A percentile compares a stretch with the other conserved stretches of the same genome.
These are phyloP conservation scores for Cronartium ribicola DNA, from an alignment of 1,284 basidiomycete species.

Conservation along the genomic window DNA sequence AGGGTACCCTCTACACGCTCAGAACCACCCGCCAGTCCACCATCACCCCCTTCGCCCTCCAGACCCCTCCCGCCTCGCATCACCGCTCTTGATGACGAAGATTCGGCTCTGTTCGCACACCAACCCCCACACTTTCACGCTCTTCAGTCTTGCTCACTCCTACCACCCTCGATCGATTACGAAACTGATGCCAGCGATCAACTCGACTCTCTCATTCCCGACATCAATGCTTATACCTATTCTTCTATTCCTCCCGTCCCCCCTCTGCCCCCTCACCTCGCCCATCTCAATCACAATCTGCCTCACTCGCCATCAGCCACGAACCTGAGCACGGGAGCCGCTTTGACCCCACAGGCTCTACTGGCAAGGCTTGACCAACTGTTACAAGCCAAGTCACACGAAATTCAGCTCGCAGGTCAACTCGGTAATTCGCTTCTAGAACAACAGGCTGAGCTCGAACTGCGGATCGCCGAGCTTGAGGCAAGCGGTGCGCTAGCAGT, in stretches of 20 bases:
- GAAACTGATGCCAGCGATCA: slow-evolving; percentile 2
- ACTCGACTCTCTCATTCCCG: background rate
- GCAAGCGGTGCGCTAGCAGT: slow-evolving; percentile 44
- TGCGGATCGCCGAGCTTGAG: slow-evolving; percentile 73
- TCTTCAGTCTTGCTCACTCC: background rate
- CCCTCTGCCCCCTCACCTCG: slow-evolving; percentile 33
- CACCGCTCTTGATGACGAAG: slow-evolving; percentile 3
- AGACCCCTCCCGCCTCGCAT: background rate
- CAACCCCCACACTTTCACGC: background rate
- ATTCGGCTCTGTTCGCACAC: slow-evolving; percentile 9
- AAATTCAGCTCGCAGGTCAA: slow-evolving; percentile 79
- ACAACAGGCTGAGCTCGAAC: slow-evolving; percentile 85
- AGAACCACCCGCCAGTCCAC: slow-evolving; percentile 7
- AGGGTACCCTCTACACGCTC: background rate
- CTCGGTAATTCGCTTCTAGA: slow-evolving; percentile 84
- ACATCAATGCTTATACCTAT: slow-evolving; percentile 6
- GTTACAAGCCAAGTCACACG: slow-evolving; percentile 79
- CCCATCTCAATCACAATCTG: slow-evolving; percentile 25
- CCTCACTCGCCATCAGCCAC: background rate
- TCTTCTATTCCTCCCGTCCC: slow-evolving; percentile 39
- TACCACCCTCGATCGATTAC: background rate
- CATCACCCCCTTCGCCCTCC: background rate
- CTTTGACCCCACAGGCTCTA: slow-evolving; percentile 36
- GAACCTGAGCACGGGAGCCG: background rate
- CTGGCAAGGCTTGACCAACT: slow-evolving; percentile 65